Conservation (phyloP, 1,284 basidiomycete genomes). For the Erythrobasidium hasegawianum region DNA sequence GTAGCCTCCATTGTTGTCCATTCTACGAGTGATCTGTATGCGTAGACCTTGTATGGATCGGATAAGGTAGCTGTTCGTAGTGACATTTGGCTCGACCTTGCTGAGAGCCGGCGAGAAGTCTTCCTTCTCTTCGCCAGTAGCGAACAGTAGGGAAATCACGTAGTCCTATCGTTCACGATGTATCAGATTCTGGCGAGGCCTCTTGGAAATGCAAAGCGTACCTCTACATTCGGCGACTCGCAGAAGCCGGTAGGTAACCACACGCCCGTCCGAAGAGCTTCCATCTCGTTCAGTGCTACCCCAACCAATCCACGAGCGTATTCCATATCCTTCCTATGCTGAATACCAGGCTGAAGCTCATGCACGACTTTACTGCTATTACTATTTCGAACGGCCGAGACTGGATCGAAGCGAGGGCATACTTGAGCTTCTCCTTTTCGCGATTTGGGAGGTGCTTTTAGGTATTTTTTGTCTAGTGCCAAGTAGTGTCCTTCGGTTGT, state of each 20-base stretch:
- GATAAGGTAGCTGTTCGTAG: conserved; percentile 33
- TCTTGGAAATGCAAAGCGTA: too few species aligned
- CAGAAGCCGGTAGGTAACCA: conserved; percentile 40
- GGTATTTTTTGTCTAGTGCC: conserved; percentile 52
- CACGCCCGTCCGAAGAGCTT: conserved; percentile 34
- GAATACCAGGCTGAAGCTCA: conserved; percentile 28
- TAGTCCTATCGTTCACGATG: too few species aligned
- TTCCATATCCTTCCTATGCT: conserved; percentile 40
- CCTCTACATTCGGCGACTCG: conserved; percentile 37
- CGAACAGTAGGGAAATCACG: conserved; percentile 41
- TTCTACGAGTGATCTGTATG: conserved; percentile 36
- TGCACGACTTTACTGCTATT: conserved; percentile 15
- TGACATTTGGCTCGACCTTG: conserved; percentile 27
- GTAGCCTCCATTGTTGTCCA: conserved; percentile 35
- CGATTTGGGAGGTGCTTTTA: conserved; percentile 14
- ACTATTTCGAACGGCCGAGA: conserved; percentile 6
- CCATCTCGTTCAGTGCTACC: conserved; percentile 24
- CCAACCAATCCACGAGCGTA: conserved; percentile 40
- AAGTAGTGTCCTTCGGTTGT: conserved; percentile 93
- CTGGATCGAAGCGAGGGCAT: conserved; percentile 38
- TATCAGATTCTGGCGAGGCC: too few species aligned
- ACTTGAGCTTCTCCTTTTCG: conserved; percentile 16
- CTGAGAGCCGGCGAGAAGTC: conserved; percentile 10
- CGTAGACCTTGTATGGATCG: conserved; percentile 38
- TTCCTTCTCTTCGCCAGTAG: conserved; percentile 17